Conservation (phyloP, 495 filamentous ascomycete genomes). For the Penicillium bovifimosum region DNA sequence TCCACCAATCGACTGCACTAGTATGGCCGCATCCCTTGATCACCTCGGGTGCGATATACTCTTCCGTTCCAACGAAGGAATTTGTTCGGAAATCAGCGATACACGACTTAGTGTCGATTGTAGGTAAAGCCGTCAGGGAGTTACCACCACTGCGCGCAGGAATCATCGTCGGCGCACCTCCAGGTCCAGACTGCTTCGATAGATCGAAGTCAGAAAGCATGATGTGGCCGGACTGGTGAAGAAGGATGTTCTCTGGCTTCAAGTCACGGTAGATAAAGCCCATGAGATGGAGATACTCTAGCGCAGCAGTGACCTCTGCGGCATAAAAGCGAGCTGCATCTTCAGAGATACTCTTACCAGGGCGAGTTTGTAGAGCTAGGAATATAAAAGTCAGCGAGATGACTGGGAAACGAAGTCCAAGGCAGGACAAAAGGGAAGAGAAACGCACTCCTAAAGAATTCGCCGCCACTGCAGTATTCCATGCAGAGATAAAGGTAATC, state of each 20-base stretch:
- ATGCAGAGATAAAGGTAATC: conserved; percentile 98
- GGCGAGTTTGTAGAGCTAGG: conserved; percentile 84
- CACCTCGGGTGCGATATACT: conserved; percentile 97
- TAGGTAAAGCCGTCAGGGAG: conserved; percentile 75
- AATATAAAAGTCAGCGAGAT: conserved; percentile 4
- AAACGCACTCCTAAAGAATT: conserved; percentile 79
- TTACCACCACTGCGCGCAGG: conserved; percentile 63
- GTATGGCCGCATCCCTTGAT: conserved; percentile 98
- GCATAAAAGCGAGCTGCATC: conserved; percentile 97
- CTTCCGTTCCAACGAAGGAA: conserved; percentile 96
- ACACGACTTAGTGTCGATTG: conserved; percentile 96
- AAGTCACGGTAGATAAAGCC: conserved; percentile 98
- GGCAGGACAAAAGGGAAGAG: not conserved
- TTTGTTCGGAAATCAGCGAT: conserved; percentile 98
- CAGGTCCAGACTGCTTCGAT: conserved; percentile 94
- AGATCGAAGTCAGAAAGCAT: conserved; percentile 99
- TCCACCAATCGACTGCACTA: conserved; percentile 99
- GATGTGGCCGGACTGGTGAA: conserved; percentile 97
- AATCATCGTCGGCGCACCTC: conserved; percentile 96
- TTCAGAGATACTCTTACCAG: conserved; percentile 93
- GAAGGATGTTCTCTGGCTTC: conserved; percentile 96
- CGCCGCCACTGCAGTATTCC: conserved; percentile 98
- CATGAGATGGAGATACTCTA: conserved; percentile 98
- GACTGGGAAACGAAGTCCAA: not conserved
- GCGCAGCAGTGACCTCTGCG: conserved; percentile 92